These are phyloP conservation scores for Groenewaldozyma salmanticensis DNA, from an alignment of 805 yeast genomes.

Conservation along the genomic window DNA sequence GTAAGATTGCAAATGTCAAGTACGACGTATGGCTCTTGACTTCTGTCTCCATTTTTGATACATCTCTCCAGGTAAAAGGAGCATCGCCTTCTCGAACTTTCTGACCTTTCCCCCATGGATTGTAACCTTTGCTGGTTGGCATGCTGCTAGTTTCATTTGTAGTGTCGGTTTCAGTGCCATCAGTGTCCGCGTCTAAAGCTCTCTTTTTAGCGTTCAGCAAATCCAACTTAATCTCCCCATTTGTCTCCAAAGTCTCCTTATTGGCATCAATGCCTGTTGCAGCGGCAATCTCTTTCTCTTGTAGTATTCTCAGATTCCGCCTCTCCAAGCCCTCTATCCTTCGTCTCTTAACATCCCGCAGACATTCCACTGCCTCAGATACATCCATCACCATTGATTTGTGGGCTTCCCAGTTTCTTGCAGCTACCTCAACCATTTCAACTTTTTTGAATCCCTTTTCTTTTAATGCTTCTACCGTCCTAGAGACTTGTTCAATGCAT, in stretches of 20 bases:
- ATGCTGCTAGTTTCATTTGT: conserved; percentile 1
- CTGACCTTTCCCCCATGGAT: conserved; percentile 86
- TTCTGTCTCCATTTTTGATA: conserved; percentile 77
- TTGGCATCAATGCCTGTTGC: too few species aligned
- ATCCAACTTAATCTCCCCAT: not conserved
- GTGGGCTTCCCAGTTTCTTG: conserved; percentile 80
- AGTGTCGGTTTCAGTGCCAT: conserved; percentile 11
- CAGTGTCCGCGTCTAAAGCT: not conserved
- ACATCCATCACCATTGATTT: conserved; percentile 77
- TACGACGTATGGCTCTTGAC: conserved; percentile 91
- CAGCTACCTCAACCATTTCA: conserved; percentile 87
- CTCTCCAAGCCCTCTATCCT: conserved; percentile 40
- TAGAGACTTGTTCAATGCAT: conserved; percentile 92
- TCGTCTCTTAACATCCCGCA: conserved; percentile 69
- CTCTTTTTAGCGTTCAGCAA: not conserved
- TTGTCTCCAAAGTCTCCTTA: not conserved
- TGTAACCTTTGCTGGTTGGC: conserved; percentile 39
- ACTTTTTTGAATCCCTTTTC: conserved; percentile 72
- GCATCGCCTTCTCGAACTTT: conserved; percentile 84
- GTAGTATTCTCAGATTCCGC: conserved; percentile 19
- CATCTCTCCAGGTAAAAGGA: conserved; percentile 68
- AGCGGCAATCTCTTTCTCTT: conserved; percentile 18
- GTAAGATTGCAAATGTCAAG: conserved; percentile 70
- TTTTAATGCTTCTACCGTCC: conserved; percentile 68
- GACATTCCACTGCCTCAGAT: conserved; percentile 68